phyloP scores from a whole-genome alignment of 2,329 filamentous ascomycete genomes.

The Colletotrichum incanum region DNA sequence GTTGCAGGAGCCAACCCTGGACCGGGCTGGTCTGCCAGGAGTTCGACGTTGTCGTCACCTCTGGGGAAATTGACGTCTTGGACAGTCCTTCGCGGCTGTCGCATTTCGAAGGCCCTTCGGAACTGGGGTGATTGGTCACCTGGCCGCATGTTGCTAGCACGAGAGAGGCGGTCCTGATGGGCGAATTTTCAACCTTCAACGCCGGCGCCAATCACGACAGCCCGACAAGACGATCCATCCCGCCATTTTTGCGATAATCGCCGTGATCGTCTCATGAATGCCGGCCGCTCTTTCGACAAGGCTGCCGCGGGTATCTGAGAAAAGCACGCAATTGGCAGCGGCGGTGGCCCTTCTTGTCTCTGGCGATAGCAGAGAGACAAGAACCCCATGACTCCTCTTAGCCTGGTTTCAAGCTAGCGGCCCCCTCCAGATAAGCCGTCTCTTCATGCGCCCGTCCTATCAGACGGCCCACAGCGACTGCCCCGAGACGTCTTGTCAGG shows the following conservation, averaged over 20 bases:
- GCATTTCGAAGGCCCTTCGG: neutral
- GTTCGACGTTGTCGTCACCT: slow-evolving; percentile 8
- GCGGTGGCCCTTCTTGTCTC: slow-evolving; percentile 30
- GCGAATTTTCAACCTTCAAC: neutral
- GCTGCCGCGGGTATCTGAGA: slow-evolving; percentile 30
- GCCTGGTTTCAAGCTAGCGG: slow-evolving; percentile 39
- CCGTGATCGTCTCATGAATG: slow-evolving; percentile 26
- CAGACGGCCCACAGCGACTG: slow-evolving; percentile 9
- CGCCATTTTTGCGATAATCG: slow-evolving; percentile 9
- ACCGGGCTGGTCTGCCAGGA: neutral
- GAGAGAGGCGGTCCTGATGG: neutral
- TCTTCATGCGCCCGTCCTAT: slow-evolving; percentile 30
- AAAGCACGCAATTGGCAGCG: slow-evolving; percentile 14
- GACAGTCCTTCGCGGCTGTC: neutral
- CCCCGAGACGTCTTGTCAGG: slow-evolving; percentile 11
- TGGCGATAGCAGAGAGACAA: slow-evolving; percentile 39
- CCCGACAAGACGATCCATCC: slow-evolving; percentile 17
- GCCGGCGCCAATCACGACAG: slow-evolving; percentile 7
- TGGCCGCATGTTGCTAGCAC: neutral
- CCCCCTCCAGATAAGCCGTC: slow-evolving; percentile 39
- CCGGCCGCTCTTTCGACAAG: slow-evolving; percentile 31
- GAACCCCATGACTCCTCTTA: slow-evolving; percentile 41
- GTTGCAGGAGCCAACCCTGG: slow-evolving; percentile 30
- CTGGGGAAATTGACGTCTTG: slow-evolving; percentile 13
- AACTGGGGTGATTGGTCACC: neutral